phyloP scores from a whole-genome alignment of 2,329 filamentous ascomycete genomes.

The Cryphonectria nitschkei region DNA sequence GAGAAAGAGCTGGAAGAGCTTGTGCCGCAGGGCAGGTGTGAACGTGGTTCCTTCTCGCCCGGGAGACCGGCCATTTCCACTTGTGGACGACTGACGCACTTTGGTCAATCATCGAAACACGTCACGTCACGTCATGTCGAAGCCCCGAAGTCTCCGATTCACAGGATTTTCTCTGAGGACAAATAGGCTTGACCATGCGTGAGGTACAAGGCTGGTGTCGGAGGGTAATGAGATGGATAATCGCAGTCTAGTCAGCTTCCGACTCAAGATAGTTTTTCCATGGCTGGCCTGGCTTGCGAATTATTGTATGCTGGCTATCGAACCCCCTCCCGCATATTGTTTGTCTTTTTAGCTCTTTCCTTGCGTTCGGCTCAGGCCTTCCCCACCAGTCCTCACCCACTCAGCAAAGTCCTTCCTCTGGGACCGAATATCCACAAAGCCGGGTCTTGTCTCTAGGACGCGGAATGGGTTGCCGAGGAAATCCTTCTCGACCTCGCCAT shows the following conservation, averaged over 20 bases:
- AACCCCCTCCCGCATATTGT: background rate
- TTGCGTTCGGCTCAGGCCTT: slow-evolving; percentile 18
- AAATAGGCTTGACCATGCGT: background rate
- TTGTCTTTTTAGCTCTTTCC: background rate
- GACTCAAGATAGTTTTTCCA: background rate
- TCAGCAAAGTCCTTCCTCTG: slow-evolving; percentile 77
- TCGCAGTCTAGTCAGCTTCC: background rate
- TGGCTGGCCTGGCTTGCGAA: background rate
- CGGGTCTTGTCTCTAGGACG: slow-evolving; percentile 75
- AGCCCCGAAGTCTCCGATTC: background rate
- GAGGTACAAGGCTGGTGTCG: background rate
- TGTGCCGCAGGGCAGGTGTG: background rate
- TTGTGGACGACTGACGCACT: background rate
- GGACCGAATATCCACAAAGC: slow-evolving; percentile 87
- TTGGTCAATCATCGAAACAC: background rate
- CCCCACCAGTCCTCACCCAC: slow-evolving; percentile 61
- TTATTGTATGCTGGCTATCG: background rate
- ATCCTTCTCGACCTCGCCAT: slow-evolving; percentile 70
- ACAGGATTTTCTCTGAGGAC: background rate
- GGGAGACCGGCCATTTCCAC: background rate
- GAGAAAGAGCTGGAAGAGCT: background rate
- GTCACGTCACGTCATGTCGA: background rate
- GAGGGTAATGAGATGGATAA: background rate
- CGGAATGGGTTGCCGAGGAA: slow-evolving; percentile 79
- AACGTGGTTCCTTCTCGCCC: background rate